Evolutionary conservation across 1,284 basidiomycete genomes (phyloP).

Genomic region (Melanopsichium pennsylvanicum): DNA sequence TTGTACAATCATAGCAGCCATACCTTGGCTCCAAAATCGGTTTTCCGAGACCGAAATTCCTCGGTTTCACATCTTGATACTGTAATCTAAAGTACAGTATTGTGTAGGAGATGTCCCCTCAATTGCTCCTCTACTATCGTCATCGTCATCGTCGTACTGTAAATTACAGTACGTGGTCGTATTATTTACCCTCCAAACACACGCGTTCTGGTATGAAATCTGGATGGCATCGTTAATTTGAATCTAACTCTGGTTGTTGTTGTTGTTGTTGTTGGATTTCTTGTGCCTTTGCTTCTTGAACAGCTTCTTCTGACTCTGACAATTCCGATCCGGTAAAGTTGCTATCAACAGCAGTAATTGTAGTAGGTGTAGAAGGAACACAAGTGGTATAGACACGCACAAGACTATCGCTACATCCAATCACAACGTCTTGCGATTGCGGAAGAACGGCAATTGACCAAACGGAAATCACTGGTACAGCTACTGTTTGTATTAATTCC

Average conservation of each 20-base stretch:
- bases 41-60: no score
- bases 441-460: constrained; percentile 43
- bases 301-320: constrained; percentile 11
- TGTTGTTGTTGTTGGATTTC: constrained; percentile 3
- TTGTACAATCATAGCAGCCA: no score
- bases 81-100: no score
- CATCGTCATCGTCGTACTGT: constrained; percentile 47
- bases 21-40: no score
- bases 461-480: constrained; percentile 34
- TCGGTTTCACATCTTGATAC: no score
- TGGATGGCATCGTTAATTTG: constrained; percentile 3
- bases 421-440: constrained; percentile 32
- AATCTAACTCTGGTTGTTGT: background rate
- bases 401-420: constrained; percentile 37
- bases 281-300: constrained; percentile 2
- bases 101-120: no score
- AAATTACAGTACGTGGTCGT: constrained; percentile 46
- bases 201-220: no score
- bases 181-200: constrained; percentile 14
- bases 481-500: constrained; percentile 19
- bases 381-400: constrained; percentile 53
- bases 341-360: constrained; percentile 3
- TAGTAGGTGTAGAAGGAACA: constrained; percentile 1
- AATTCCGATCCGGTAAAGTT: constrained; percentile 4
- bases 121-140: no score